These are phyloP conservation scores for Puccinellia tenuiflora DNA, from an alignment of 176 grass and related monocot genomes.

Conservation along the genomic window DNA sequence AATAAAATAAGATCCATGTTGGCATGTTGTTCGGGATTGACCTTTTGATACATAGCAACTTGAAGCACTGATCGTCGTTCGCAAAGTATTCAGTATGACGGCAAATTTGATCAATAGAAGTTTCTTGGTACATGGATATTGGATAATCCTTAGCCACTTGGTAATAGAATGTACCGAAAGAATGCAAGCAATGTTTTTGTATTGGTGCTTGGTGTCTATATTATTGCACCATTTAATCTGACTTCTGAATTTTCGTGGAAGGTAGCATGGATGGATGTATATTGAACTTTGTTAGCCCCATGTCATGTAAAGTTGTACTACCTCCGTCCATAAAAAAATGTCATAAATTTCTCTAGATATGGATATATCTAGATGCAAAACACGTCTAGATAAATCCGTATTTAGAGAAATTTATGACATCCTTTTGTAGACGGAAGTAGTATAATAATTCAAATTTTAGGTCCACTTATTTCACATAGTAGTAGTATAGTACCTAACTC, in stretches of 20 bases:
- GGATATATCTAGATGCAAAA: no score
- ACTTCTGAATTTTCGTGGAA: background rate
- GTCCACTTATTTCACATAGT: background rate
- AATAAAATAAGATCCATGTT: slow-evolving; percentile 18
- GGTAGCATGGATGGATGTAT: background rate
- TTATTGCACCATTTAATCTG: slow-evolving; percentile 2
- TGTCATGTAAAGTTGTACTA: no score
- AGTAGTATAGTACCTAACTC: background rate
- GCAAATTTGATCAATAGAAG: slow-evolving; percentile 8
- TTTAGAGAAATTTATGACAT: no score
- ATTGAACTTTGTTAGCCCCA: background rate
- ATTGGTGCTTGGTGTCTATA: background rate
- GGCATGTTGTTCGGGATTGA: background rate
- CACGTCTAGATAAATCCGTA: no score
- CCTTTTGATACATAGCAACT: slow-evolving; percentile 7
- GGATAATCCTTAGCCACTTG: background rate
- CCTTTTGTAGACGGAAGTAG: no score
- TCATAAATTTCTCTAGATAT: no score
- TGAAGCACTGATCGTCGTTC: background rate
- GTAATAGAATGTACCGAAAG: background rate
- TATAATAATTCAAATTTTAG: background rate
- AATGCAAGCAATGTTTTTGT: background rate
- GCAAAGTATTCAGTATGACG: background rate
- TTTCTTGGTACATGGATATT: background rate
- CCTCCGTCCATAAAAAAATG: no score